Evolutionary conservation across 352 stramenopile genomes (phyloP), one percentile per base, ranked within the genome.

Genomic region (Pythium aquatile): DNA sequence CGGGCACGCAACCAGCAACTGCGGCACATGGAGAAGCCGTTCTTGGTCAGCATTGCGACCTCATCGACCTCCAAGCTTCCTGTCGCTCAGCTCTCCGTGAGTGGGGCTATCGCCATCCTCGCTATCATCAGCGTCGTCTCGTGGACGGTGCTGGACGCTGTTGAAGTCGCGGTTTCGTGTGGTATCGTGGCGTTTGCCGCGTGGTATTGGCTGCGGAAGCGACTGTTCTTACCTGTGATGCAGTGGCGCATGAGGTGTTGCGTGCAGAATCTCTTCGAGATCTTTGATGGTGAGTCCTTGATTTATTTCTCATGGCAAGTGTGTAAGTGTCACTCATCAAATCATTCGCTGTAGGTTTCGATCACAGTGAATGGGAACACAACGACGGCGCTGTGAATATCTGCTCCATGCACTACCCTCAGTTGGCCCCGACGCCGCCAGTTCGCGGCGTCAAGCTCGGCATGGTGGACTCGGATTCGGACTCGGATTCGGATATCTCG

Each of bases 381-480:
- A 91, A 90, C 32, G 83, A 91, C 29, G 83, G 83, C 13, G 75
- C 77, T 0, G 81, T 92, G 24, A 92, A 92, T 63, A 84, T 89
- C 52, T 73, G 74, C 24, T 90, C 83, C 26, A 90, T 90, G 83
- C 55, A 85, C 24, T 53, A 44, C 17, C 61, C 61, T 26, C 30
- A 63, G n/a, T 46, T 48, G n/a, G 42, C 42, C 5, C 42, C 42
- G 16, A 26, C 8, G 2, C 42, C 42, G 3, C 4, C 42, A 6
- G 26, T 6, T 20, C 14, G 42, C 26, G 35, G 16, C 5, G 42
- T 26, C 16, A 48, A 28, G 26, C n/a, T 64, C 26, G 2, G 6
- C 40, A 20, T n/a, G 13, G 16, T 30, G 5, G 44, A 52, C 5
- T 39, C 11, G 26, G 20, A 32, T 4, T 10, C 17, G 1, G 28